phyloP scores from a whole-genome alignment of 306 rosid genomes.

The Lupinus albus region DNA sequence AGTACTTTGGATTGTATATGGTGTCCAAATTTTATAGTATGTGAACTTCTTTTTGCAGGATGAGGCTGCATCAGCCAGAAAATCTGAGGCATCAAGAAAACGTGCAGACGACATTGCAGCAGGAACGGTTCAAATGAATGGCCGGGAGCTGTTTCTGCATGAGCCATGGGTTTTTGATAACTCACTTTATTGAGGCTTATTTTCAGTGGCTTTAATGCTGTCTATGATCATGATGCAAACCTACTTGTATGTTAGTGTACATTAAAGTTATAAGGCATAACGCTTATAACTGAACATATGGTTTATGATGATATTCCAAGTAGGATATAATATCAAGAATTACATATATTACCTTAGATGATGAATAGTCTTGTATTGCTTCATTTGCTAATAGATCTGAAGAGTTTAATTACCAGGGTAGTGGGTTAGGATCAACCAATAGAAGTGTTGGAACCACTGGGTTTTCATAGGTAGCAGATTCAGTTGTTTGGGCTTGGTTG shows the following conservation, averaged over 20 bases:
- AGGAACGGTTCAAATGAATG: constrained; percentile 82
- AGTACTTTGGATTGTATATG: background rate
- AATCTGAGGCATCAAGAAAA: constrained; percentile 76
- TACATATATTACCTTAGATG: background rate
- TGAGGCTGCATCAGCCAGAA: constrained; percentile 63
- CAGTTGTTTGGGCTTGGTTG: background rate
- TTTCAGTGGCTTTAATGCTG: constrained; percentile 18
- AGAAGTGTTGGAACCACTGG: background rate
- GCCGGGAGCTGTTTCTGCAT: constrained; percentile 78
- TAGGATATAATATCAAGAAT: background rate
- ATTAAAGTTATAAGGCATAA: background rate
- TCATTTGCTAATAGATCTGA: background rate
- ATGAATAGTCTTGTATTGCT: background rate
- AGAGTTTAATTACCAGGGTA: background rate
- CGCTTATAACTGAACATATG: background rate
- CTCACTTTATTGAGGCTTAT: constrained; percentile 60
- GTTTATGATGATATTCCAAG: background rate
- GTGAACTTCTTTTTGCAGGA: constrained; percentile 52
- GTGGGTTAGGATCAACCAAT: background rate
- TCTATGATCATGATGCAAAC: constrained; percentile 14
- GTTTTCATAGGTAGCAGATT: background rate
- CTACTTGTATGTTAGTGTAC: background rate
- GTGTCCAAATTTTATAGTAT: constrained; percentile 5
- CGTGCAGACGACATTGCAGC: constrained; percentile 80
- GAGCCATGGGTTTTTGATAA: constrained; percentile 94